Conservation (phyloP, 306 rosid species). For the Lithocarpus polystachyus region DNA sequence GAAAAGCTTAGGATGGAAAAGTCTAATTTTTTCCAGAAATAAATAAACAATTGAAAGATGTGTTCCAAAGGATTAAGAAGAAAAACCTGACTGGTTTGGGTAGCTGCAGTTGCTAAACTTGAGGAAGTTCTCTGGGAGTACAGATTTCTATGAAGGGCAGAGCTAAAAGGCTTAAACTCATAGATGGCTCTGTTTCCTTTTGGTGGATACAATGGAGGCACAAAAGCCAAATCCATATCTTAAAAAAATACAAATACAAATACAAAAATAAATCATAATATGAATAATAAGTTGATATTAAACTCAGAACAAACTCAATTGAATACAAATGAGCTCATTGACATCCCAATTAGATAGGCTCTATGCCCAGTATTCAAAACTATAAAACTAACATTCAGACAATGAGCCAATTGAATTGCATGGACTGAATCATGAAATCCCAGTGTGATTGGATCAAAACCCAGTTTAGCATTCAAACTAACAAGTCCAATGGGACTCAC, state of each 20-base stretch:
- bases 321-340: background rate
- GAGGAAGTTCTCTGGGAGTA: conserved; percentile 20
- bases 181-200: conserved; percentile 23
- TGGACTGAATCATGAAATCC: background rate
- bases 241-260: background rate
- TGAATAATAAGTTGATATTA: background rate
- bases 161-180: conserved; percentile 18
- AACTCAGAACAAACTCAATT: background rate
- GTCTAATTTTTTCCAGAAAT: too few species aligned
- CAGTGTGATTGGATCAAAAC: background rate
- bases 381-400: background rate
- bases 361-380: background rate
- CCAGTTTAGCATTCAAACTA: background rate
- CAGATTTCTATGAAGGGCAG: conserved; percentile 15
- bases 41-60: background rate
- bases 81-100: conserved; percentile 41
- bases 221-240: conserved; percentile 44
- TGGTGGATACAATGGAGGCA: conserved; percentile 21
- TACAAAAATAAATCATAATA: background rate
- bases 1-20: background rate
- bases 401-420: background rate
- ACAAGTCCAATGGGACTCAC: background rate
- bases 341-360: background rate
- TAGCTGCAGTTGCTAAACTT: conserved; percentile 24
- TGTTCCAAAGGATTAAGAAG: too few species aligned